Evolutionary conservation across 192 early-diverging fungal species (phyloP), one percentile per base, ranked within the genome.

Genomic region (Backusella mclennaniae): DNA sequence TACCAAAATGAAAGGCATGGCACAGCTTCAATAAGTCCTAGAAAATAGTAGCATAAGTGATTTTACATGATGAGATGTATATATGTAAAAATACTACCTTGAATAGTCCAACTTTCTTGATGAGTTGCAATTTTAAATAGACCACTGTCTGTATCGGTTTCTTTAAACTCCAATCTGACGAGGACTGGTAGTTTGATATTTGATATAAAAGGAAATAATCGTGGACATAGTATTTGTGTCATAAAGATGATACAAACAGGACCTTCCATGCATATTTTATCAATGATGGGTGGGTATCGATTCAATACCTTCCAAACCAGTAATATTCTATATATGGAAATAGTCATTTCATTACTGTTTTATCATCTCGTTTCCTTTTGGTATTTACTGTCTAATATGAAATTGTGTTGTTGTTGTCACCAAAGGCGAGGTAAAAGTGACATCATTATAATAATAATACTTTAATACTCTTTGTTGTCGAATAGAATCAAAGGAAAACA

Each of bases 71-170:
- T 14, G 42, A 44, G 4, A 44, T 44, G 42, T 14, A 44, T 17
- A 44, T 6, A 44, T 11, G 11, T 11, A 41, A 7, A 41, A 11
- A 33, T 17, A 71, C 21, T 31, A 83, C 82, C 88, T 71, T 87
- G 85, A n/a, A 89, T 69, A 9, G 88, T 87, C 88, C 88, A 89
- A 7, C 77, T 83, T 31, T 89, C 88, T 75, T 89, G 82, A 39
- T 87, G 86, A 44, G 78, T 76, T 29, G 79, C 82, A 23, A 89
- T 84, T 67, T 87, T 86, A 7, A 71, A 59, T 35, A 77, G 53
- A 21, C 85, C 85, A 52, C 78, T 77, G 29, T 79, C 76, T 33
- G 73, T 67, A 21, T 83, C 79, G 0, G 70, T 71, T 76, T 87
- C 85, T 33, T 76, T 75, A 66, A 89, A 87, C 36, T 76, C 76